phyloP scores from a whole-genome alignment of 83 land plant genomes.

The Diphasiastrum complanatum region DNA sequence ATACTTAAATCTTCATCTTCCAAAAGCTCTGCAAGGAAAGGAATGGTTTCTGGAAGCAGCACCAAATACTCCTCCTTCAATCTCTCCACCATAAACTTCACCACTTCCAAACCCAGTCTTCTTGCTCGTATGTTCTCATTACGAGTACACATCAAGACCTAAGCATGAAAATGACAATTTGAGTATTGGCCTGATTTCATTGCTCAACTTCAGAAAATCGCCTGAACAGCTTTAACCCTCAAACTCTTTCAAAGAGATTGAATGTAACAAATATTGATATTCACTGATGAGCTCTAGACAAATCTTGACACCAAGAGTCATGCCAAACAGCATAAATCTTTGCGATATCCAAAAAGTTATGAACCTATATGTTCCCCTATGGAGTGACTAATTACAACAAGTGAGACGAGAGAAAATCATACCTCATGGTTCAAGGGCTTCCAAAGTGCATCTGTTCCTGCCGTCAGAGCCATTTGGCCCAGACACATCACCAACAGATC shows the following conservation, averaged over 20 bases:
- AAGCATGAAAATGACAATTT: conserved; percentile 3
- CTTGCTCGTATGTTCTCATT: conserved; percentile 53
- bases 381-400: too few relatives aligned
- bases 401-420: background rate
- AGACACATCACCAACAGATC: conserved; percentile 61
- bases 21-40: conserved; percentile 83
- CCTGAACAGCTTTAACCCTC: too few relatives aligned
- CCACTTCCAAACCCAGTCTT: conserved; percentile 56
- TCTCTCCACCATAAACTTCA: conserved; percentile 55
- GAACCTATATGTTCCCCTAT: background rate
- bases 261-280: too few relatives aligned
- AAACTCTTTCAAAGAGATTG: too few relatives aligned
- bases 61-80: conserved; percentile 84
- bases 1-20: conserved; percentile 72
- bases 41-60: conserved; percentile 77
- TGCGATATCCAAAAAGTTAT: background rate
- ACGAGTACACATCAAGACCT: conserved; percentile 94
- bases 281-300: too few relatives aligned
- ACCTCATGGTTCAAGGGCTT: conserved; percentile 90
- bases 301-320: background rate
- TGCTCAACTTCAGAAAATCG: too few relatives aligned
- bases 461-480: conserved; percentile 86
- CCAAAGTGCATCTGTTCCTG: conserved; percentile 79
- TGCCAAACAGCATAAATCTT: background rate
- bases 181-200: too few relatives aligned